Percentiles rank a stretch among this genome's conserved stretches.
Conservation (phyloP, 805 yeast species). For the Spathaspora hagerdaliae region DNA sequence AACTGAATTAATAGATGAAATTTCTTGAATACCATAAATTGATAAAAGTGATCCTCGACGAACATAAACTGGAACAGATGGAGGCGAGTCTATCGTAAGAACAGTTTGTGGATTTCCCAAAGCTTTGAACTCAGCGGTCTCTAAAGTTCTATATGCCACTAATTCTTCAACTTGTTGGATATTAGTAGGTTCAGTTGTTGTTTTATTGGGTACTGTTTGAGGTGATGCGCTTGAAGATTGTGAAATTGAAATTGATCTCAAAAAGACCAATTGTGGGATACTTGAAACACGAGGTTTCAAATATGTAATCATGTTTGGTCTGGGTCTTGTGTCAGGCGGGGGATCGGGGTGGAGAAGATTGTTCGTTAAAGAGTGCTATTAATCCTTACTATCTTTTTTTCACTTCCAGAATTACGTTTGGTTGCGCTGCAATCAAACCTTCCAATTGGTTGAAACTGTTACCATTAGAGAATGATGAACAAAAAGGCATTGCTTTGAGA, state of each 20-base stretch:
- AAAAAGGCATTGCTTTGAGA: no score
- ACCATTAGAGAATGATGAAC: no score
- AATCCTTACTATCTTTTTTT: no score
- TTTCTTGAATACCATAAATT: slow-evolving; percentile 29
- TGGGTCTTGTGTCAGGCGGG: background rate
- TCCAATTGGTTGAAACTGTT: no score
- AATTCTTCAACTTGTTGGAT: slow-evolving; percentile 12
- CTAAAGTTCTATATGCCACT: slow-evolving; percentile 14
- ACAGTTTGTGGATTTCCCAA: slow-evolving; percentile 24
- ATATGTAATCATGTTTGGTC: background rate
- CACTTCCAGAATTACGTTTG: no score
- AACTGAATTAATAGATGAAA: slow-evolving; percentile 14
- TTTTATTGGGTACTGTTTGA: slow-evolving; percentile 2
- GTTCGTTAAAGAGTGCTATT: no score
- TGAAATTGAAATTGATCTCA: slow-evolving; percentile 9
- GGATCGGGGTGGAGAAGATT: background rate
- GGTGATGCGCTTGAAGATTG: slow-evolving; percentile 6
- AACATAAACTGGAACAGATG: slow-evolving; percentile 53
- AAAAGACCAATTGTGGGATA: background rate
- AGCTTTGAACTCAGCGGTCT: slow-evolving; percentile 21
- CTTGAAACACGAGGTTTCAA: background rate
- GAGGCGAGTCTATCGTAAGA: slow-evolving; percentile 48
- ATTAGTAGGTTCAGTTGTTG: slow-evolving; percentile 7
- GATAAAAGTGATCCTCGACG: slow-evolving; percentile 49
- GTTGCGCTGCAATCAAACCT: no score